Evolutionary conservation across 1,139 yeast genomes (phyloP).

Genomic region (Pichia sp.): DNA sequence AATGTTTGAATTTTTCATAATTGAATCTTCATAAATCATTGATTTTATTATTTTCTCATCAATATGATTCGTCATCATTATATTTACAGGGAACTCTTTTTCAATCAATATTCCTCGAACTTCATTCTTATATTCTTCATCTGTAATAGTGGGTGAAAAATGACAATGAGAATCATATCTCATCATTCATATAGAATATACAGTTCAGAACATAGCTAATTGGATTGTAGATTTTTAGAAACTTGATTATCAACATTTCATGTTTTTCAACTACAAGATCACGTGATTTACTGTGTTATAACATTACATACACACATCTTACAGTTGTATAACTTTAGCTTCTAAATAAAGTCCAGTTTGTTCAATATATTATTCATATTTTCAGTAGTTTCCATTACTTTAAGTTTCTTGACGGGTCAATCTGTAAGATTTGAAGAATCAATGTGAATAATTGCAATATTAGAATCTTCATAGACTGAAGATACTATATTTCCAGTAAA

Average conservation of each 20-base stretch:
- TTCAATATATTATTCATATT: slow-evolving; percentile 1
- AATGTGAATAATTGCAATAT: not conserved
- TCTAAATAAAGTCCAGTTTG: slow-evolving; percentile 1
- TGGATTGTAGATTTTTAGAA: no score
- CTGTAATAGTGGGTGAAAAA: slow-evolving; percentile 29
- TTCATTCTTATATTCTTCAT: slow-evolving; percentile 3
- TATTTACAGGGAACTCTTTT: slow-evolving; percentile 15
- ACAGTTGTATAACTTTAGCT: no score
- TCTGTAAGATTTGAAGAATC: not conserved
- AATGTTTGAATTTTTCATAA: slow-evolving; percentile 27
- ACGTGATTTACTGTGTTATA: not conserved
- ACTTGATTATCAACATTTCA: no score
- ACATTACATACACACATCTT: no score
- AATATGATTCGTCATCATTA: slow-evolving; percentile 55
- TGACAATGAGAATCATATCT: slow-evolving; percentile 63
- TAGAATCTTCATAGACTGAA: not conserved
- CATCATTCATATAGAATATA: not conserved
- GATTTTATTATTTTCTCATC: slow-evolving; percentile 36
- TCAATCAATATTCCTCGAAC: slow-evolving; percentile 1
- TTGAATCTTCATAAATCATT: slow-evolving; percentile 14
- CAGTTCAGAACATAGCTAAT: no score
- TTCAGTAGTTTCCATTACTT: not conserved
- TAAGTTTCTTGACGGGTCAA: not conserved
- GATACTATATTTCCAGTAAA: not conserved
- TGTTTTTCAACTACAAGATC: not conserved